phyloP scores from a whole-genome alignment of 257 asterid genomes.

The Verbascum thapsus region DNA sequence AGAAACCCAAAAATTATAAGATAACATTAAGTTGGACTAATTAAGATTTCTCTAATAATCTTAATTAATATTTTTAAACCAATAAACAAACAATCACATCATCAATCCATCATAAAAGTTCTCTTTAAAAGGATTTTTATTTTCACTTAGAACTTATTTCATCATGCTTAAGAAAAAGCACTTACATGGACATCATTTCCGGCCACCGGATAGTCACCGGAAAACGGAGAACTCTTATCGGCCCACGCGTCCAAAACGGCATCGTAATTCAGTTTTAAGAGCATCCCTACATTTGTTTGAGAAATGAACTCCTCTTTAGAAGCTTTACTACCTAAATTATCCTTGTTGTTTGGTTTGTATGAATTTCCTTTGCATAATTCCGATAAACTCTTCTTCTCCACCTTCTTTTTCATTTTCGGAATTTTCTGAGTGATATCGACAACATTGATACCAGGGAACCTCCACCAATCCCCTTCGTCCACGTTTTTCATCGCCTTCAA shows the following conservation, averaged over 20 bases:
- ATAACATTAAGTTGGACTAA: too few species aligned
- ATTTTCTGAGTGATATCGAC: conserved; percentile 46
- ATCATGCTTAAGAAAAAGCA: background rate
- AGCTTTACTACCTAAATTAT: conserved; percentile 22
- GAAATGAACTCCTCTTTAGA: conserved; percentile 33
- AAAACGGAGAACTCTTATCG: conserved; percentile 60
- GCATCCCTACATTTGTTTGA: conserved; percentile 37
- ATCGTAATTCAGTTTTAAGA: conserved; percentile 59
- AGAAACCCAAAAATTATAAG: too few species aligned
- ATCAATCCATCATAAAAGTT: too few species aligned
- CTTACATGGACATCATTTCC: conserved; percentile 73
- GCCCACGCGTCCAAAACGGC: conserved; percentile 65
- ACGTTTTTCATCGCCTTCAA: conserved; percentile 54
- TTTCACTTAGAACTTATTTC: too few species aligned
- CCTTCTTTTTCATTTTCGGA: conserved; percentile 19
- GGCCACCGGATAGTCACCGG: conserved; percentile 50
- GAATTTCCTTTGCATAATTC: conserved; percentile 19
- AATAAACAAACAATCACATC: too few species aligned
- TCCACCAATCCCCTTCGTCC: conserved; percentile 71
- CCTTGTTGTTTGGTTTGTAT: conserved; percentile 20
- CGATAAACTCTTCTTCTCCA: conserved; percentile 23
- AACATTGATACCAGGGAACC: conserved; percentile 55
- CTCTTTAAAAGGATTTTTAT: too few species aligned
- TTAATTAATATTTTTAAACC: too few species aligned
- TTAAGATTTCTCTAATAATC: too few species aligned